These are phyloP conservation scores for Dendrobium catenatum DNA, from an alignment of 106 monocot species.

Conservation along the genomic window DNA sequence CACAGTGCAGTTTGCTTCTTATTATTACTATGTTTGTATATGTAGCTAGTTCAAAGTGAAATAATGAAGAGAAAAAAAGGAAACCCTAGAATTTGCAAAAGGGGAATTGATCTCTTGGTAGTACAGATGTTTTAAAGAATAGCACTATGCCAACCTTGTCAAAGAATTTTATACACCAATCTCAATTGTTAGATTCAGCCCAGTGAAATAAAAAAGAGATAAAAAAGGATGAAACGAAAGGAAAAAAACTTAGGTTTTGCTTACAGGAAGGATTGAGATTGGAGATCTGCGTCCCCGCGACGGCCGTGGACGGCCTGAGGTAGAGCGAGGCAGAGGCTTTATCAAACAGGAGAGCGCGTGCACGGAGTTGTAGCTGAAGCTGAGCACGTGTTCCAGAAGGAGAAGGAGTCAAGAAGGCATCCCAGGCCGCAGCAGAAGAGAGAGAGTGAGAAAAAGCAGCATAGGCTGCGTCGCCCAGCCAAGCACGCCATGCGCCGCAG, in stretches of 20 bases:
- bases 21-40: no score
- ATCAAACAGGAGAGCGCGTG: slow-evolving; percentile 80
- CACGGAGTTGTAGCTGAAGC: slow-evolving; percentile 72
- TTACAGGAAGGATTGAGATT: slow-evolving; percentile 51
- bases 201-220: slow-evolving; percentile 2
- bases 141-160: no score
- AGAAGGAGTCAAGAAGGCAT: slow-evolving; percentile 56
- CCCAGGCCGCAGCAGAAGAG: slow-evolving; percentile 76
- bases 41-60: no score
- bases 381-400: slow-evolving; percentile 13
- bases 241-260: neutral
- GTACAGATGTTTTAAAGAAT: no score
- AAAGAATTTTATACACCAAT: neutral
- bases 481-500: slow-evolving; percentile 75
- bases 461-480: slow-evolving; percentile 81
- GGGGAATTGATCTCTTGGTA: no score
- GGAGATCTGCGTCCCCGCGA: slow-evolving; percentile 13
- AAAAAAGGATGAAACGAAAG: neutral
- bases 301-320: slow-evolving; percentile 7
- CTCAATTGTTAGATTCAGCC: neutral
- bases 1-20: no score
- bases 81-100: no score
- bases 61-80: no score
- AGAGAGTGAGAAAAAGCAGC: slow-evolving; percentile 49
- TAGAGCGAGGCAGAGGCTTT: slow-evolving; percentile 71